These are phyloP conservation scores for Trypanosoma avium DNA, from an alignment of 208 protist species.

Conservation along the genomic window DNA sequence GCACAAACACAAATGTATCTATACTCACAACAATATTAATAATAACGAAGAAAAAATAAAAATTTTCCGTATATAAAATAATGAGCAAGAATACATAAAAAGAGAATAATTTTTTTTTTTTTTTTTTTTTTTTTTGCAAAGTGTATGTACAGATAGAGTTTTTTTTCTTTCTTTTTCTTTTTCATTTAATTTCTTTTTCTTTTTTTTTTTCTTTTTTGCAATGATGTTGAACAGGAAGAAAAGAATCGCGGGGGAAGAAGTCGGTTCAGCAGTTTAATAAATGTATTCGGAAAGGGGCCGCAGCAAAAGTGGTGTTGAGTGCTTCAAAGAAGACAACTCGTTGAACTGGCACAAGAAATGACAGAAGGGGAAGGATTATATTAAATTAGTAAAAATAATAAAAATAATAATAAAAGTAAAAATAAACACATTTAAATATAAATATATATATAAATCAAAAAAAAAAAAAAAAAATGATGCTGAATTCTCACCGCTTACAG, in stretches of 20 bases:
- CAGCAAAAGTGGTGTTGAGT: slow-evolving; percentile 69
- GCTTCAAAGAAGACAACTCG: slow-evolving; percentile 31
- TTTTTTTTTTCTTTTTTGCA: too few species aligned
- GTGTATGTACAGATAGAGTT: too few species aligned
- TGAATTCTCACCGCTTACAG: not conserved
- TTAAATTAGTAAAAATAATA: slow-evolving; percentile 18
- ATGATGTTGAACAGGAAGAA: slow-evolving; percentile 9
- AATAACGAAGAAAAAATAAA: too few species aligned
- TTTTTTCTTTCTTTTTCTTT: too few species aligned
- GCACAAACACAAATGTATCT: too few species aligned
- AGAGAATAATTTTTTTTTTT: too few species aligned
- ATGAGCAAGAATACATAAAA: too few species aligned
- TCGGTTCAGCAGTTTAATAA: slow-evolving; percentile 46
- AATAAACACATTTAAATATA: slow-evolving; percentile 23
- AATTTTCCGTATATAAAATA: too few species aligned
- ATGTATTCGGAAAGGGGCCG: slow-evolving; percentile 29
- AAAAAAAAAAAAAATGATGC: slow-evolving; percentile 27
- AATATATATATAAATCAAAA: slow-evolving; percentile 24
- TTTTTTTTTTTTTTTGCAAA: too few species aligned
- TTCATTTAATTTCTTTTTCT: too few species aligned
- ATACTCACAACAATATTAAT: too few species aligned
- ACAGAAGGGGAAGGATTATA: slow-evolving; percentile 31
- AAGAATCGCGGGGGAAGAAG: slow-evolving; percentile 69
- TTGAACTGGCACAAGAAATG: slow-evolving; percentile 33
- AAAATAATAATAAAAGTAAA: slow-evolving; percentile 33